Base-by-base conservation (phyloP, 2,329 filamentous ascomycete species). In the Sporothrix pseudoabietina region DNA sequence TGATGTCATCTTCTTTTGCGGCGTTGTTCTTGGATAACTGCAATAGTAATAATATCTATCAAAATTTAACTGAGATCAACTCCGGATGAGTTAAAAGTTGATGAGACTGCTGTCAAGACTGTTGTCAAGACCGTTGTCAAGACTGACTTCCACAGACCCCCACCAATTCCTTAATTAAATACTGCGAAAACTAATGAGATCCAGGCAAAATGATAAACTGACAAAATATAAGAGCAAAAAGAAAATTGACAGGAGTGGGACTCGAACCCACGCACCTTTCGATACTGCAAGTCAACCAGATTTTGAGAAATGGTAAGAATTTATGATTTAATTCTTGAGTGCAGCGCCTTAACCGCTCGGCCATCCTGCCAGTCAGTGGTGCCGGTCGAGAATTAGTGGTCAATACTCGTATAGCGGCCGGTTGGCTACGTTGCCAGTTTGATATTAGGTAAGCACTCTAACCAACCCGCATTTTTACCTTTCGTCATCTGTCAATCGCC, bases 181-280 rank as follows among this genome's bases (percentile, higher is more conserved):
- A 26, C 26, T 26, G 26, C 26, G 26, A 26, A 26, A 35, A 35
- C 1, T 2, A 2, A 3, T 26, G 26, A 26, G 26, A 26, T 26
- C 26, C 2, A 1, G 26, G 9, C 19, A 32, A 16, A 41, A 73
- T 16, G 47, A 73, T 52, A 65, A 55, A 72, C 35, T 44, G 12
- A 3, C 41, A 49, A 49, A 49, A 49, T 49, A 49, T 12, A 49
- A 39, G 44, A 55, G 55, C 22, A 57, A 5, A 30, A 63, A 55
- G 55, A 57, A 57, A 32, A 3, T n/a, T 74, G 73, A 74, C 73
- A 74, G 71, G 73, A 75, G 74, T 75, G 74, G 74, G 74, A 75
- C 74, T 75, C 72, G 74, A 75, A 75, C 74, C 74, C 74, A 75
- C 74, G 74, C 72, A 73, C 57, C 74, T 75, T 75, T 73, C 74